These are phyloP conservation scores for Cercospora sesami DNA, from an alignment of 2,329 filamentous ascomycete genomes.

Conservation along the genomic window DNA sequence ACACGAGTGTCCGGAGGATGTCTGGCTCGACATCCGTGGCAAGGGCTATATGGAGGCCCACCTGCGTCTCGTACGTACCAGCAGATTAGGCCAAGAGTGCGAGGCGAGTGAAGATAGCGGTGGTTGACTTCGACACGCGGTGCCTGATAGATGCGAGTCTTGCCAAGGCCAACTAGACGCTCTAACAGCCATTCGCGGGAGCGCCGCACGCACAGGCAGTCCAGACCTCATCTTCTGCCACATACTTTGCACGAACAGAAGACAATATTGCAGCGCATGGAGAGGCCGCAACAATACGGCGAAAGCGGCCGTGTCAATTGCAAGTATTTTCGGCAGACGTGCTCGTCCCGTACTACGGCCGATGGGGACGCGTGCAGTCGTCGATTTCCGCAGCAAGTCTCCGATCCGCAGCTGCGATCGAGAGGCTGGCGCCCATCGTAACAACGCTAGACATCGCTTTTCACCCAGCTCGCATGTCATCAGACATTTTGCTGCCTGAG, in stretches of 20 bases:
- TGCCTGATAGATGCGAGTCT: not conserved
- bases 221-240: not conserved
- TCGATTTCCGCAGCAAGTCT: not conserved
- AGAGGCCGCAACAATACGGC: not conserved
- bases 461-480: conserved; percentile 11
- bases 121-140: not conserved
- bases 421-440: conserved; percentile 7
- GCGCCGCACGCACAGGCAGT: not conserved
- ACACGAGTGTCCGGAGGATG: not conserved
- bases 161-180: not conserved
- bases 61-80: not conserved
- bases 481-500: conserved; percentile 10
- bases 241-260: not conserved
- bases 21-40: not conserved
- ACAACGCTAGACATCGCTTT: not conserved
- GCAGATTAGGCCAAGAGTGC: not conserved
- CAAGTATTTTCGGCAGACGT: not conserved
- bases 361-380: not conserved
- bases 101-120: not conserved
- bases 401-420: conserved; percentile 9
- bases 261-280: not conserved
- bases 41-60: not conserved
- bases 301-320: not conserved
- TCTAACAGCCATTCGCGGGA: not conserved
- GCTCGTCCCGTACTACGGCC: not conserved